Evolutionary conservation across 371 early-diverging fungal genomes (phyloP).

Genomic region (Blyttiomyces sp.): DNA sequence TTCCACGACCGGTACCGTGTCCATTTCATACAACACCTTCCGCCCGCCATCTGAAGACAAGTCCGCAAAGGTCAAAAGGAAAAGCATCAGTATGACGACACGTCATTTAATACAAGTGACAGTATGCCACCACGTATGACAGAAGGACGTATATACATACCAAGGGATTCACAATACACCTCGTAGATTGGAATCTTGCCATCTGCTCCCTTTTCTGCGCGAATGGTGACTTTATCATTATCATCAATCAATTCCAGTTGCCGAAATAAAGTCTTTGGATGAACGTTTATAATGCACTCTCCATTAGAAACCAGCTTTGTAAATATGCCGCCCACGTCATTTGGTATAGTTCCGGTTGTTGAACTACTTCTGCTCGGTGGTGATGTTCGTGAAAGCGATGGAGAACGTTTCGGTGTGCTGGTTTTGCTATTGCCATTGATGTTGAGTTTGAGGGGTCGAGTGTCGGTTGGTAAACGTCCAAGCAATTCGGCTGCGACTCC

Average conservation of each 20-base stretch:
- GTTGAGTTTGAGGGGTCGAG: background rate
- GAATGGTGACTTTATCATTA: constrained; percentile 22
- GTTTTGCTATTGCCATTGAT: background rate
- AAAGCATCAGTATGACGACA: too few relatives aligned
- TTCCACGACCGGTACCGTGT: constrained; percentile 21
- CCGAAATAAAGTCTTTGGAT: constrained; percentile 26
- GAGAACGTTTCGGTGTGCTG: background rate
- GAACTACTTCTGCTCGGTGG: too few relatives aligned
- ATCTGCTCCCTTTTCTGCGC: constrained; percentile 25
- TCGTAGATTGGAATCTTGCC: constrained; percentile 29
- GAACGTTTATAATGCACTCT: constrained; percentile 21
- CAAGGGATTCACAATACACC: constrained; percentile 32
- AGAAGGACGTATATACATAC: constrained; percentile 11
- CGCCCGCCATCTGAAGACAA: constrained; percentile 17
- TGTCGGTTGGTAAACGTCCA: background rate
- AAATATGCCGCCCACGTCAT: too few relatives aligned
- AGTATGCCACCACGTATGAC: too few relatives aligned
- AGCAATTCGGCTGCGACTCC: background rate
- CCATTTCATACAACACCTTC: constrained; percentile 34
- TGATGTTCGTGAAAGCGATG: background rate
- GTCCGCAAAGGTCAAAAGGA: too few relatives aligned
- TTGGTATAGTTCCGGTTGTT: too few relatives aligned
- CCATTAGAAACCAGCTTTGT: constrained; percentile 1
- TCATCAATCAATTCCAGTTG: constrained; percentile 36
- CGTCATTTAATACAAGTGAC: too few relatives aligned